These are phyloP conservation scores for Vickermania ingenoplastis DNA, from an alignment of 208 protist species.

Conservation along the genomic window DNA sequence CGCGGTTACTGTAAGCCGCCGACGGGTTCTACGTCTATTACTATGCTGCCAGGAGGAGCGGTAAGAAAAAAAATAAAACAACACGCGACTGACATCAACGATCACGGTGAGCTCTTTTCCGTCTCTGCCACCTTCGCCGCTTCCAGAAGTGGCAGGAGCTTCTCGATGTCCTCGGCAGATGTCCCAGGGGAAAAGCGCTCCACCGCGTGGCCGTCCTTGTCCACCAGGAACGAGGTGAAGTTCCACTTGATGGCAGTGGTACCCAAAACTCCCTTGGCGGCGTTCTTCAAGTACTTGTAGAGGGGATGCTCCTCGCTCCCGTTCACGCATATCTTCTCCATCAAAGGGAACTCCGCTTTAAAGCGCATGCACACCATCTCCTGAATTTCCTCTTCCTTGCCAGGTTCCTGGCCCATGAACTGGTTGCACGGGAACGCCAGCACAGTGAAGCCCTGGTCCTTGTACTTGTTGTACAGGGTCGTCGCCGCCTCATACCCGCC, in stretches of 20 bases:
- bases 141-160: slow-evolving; percentile 23
- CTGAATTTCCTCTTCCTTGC: slow-evolving; percentile 54
- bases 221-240: slow-evolving; percentile 90
- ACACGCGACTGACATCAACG: too few relatives aligned
- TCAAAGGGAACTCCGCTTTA: slow-evolving; percentile 76
- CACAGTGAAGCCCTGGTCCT: slow-evolving; percentile 76
- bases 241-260: slow-evolving; percentile 88
- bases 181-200: slow-evolving; percentile 51
- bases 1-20: too few relatives aligned
- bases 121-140: too few relatives aligned
- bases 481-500: slow-evolving; percentile 67
- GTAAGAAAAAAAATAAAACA: too few relatives aligned
- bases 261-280: slow-evolving; percentile 44
- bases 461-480: slow-evolving; percentile 85
- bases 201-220: slow-evolving; percentile 61
- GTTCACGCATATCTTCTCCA: slow-evolving; percentile 90
- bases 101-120: too few relatives aligned
- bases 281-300: slow-evolving; percentile 76
- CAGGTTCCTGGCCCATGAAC: slow-evolving; percentile 81
- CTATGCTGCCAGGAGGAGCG: too few relatives aligned
- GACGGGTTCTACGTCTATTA: too few relatives aligned
- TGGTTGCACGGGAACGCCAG: slow-evolving; percentile 92
- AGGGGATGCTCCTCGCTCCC: slow-evolving; percentile 69
- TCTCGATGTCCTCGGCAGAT: slow-evolving; percentile 42
- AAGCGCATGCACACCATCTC: slow-evolving; percentile 50